Evolutionary conservation across 805 yeast species (phyloP).

Genomic region (Yamadazyma laniorum): DNA sequence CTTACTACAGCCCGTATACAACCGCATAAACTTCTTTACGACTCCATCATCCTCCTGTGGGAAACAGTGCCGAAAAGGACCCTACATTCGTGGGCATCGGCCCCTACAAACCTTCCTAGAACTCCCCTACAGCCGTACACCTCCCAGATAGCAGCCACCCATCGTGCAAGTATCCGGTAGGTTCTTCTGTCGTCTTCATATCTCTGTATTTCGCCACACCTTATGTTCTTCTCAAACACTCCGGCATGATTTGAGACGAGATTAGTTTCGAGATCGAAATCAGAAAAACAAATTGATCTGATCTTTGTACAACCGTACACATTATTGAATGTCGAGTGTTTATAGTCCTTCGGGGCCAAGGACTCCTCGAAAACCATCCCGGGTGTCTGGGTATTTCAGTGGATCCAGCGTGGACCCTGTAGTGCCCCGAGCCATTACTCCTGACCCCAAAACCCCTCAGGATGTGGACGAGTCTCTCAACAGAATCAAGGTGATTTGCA

Average conservation of each 20-base stretch:
- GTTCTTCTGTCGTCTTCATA: too few relatives aligned
- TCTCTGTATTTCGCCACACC: too few relatives aligned
- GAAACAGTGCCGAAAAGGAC: too few relatives aligned
- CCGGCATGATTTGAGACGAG: not conserved
- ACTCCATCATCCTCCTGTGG: too few relatives aligned
- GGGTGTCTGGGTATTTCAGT: not conserved
- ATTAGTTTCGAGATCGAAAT: not conserved
- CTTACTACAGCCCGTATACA: too few relatives aligned
- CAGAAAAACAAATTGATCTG: constrained; percentile 1
- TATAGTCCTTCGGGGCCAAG: constrained; percentile 8
- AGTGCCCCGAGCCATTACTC: constrained; percentile 1
- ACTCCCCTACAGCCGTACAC: too few relatives aligned
- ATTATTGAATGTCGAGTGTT: constrained; percentile 4
- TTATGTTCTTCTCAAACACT: too few relatives aligned
- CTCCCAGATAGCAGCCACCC: too few relatives aligned
- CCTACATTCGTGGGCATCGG: too few relatives aligned
- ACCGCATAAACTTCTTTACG: too few relatives aligned
- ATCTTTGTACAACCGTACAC: not conserved
- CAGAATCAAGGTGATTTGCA: constrained; percentile 65
- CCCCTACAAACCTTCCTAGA: too few relatives aligned
- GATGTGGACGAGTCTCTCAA: constrained; percentile 8
- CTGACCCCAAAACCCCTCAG: constrained; percentile 3
- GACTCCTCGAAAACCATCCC: constrained; percentile 1
- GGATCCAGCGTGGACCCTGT: not conserved
- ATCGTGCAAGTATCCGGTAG: too few relatives aligned